Evolutionary conservation across 805 yeast species (phyloP).

Genomic region (Starmera quercuum): DNA sequence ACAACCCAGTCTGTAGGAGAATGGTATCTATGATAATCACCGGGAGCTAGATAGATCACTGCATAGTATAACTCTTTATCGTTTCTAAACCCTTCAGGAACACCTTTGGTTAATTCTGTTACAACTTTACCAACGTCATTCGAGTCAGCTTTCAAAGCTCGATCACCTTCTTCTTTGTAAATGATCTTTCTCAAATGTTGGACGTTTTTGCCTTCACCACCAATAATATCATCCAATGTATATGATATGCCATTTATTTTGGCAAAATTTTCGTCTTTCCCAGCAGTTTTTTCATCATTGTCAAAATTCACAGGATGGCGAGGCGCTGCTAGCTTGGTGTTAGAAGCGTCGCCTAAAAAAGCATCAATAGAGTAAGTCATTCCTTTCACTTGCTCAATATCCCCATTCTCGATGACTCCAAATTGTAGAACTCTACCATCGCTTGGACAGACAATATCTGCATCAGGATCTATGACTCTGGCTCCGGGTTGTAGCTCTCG

Average conservation of each 20-base stretch:
- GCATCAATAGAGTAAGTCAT: conserved; percentile 88
- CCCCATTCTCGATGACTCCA: conserved; percentile 75
- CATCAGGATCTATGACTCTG: conserved; percentile 63
- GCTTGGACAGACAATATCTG: conserved; percentile 78
- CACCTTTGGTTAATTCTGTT: conserved; percentile 16
- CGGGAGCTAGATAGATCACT: conserved; percentile 94
- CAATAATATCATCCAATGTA: conserved; percentile 60
- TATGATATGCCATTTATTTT: conserved; percentile 65
- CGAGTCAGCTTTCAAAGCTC: conserved; percentile 23
- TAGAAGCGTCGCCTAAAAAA: conserved; percentile 57
- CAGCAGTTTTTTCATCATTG: conserved; percentile 32
- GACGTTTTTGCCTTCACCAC: conserved; percentile 37
- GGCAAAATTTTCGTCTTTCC: conserved; percentile 70
- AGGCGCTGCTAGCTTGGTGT: conserved; percentile 45
- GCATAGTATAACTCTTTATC: conserved; percentile 71
- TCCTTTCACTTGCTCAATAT: conserved; percentile 95
- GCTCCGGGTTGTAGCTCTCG: conserved; percentile 70
- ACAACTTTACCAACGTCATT: conserved; percentile 32
- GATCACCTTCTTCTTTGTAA: conserved; percentile 64
- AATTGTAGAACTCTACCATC: conserved; percentile 87
- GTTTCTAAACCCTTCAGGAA: conserved; percentile 16
- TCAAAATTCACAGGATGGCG: conserved; percentile 40
- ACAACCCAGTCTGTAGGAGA: conserved; percentile 97
- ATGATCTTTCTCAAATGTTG: conserved; percentile 39
- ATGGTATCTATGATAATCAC: conserved; percentile 96